Conservation (phyloP, 257 asterid species). For the Euphrasia confusa region DNA sequence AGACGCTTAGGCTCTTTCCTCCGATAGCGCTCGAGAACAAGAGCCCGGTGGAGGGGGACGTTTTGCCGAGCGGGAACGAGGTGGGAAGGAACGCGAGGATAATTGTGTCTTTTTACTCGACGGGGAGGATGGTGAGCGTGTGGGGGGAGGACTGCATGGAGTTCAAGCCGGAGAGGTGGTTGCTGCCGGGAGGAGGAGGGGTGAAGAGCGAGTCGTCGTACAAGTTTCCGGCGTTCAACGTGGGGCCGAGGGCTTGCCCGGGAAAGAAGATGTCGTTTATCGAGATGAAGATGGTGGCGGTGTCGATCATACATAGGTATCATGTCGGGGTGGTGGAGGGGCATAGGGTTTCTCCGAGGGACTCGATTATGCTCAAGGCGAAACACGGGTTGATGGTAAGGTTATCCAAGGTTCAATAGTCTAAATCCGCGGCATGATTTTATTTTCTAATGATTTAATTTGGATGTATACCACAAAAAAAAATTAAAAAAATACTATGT, state of each 20-base stretch:
- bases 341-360: slow-evolving; percentile 29
- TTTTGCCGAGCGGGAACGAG: slow-evolving; percentile 32
- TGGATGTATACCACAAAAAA: too few relatives aligned
- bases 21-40: slow-evolving; percentile 38
- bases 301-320: slow-evolving; percentile 27
- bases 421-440: too few relatives aligned
- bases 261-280: slow-evolving; percentile 43
- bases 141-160: slow-evolving; percentile 48
- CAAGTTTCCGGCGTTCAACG: slow-evolving; percentile 45
- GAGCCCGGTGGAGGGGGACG: slow-evolving; percentile 23
- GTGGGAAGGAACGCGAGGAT: slow-evolving; percentile 16
- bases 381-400: slow-evolving; percentile 35
- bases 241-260: slow-evolving; percentile 40
- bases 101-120: slow-evolving; percentile 30
- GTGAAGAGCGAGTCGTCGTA: slow-evolving; percentile 33
- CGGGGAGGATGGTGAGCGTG: slow-evolving; percentile 40
- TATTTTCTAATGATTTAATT: too few relatives aligned
- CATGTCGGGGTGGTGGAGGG: slow-evolving; percentile 25
- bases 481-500: too few relatives aligned
- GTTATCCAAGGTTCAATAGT: slow-evolving; percentile 1
- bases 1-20: slow-evolving; percentile 40
- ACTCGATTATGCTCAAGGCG: slow-evolving; percentile 28
- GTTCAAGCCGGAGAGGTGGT: slow-evolving; percentile 51
- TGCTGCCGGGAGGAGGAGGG: slow-evolving; percentile 13
- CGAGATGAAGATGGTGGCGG: slow-evolving; percentile 46